phyloP scores from a whole-genome alignment of 1,139 yeast genomes.

The Saccharomycopsis hybrid region DNA sequence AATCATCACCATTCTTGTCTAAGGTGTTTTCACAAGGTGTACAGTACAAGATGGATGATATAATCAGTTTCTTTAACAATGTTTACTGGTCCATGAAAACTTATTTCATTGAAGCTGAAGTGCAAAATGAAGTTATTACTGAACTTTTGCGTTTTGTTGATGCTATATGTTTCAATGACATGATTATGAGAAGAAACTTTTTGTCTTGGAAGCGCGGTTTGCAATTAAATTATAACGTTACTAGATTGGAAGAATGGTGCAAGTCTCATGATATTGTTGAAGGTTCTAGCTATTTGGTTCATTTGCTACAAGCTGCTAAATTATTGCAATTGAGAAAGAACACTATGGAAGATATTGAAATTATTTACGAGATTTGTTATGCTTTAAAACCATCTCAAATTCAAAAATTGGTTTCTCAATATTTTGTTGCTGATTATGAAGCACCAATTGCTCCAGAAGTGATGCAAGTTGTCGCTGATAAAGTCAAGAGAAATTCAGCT shows the following conservation, averaged over 20 bases:
- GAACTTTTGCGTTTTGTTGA: slow-evolving; percentile 85
- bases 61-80: slow-evolving; percentile 80
- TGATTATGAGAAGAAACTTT: slow-evolving; percentile 91
- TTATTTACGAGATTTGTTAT: slow-evolving; percentile 92
- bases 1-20: slow-evolving; percentile 75
- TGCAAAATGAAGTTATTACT: slow-evolving; percentile 76
- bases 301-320: slow-evolving; percentile 90
- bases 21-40: slow-evolving; percentile 72
- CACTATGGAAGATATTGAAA: slow-evolving; percentile 84
- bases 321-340: slow-evolving; percentile 86
- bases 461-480: slow-evolving; percentile 75
- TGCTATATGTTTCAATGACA: slow-evolving; percentile 91
- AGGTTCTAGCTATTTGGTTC: slow-evolving; percentile 82
- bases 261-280: slow-evolving; percentile 89
- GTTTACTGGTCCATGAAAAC: slow-evolving; percentile 94
- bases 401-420: slow-evolving; percentile 85
- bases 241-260: slow-evolving; percentile 98
- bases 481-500: slow-evolving; percentile 58
- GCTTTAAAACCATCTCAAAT: slow-evolving; percentile 90
- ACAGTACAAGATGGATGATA: slow-evolving; percentile 91
- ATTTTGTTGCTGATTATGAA: slow-evolving; percentile 91
- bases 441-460: slow-evolving; percentile 86
- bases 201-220: slow-evolving; percentile 97
- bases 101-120: slow-evolving; percentile 80
- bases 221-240: slow-evolving; percentile 92